Evolutionary conservation across 768 basidiomycete species (phyloP).

Genomic region (Tubosaeta brunneosetosa): DNA sequence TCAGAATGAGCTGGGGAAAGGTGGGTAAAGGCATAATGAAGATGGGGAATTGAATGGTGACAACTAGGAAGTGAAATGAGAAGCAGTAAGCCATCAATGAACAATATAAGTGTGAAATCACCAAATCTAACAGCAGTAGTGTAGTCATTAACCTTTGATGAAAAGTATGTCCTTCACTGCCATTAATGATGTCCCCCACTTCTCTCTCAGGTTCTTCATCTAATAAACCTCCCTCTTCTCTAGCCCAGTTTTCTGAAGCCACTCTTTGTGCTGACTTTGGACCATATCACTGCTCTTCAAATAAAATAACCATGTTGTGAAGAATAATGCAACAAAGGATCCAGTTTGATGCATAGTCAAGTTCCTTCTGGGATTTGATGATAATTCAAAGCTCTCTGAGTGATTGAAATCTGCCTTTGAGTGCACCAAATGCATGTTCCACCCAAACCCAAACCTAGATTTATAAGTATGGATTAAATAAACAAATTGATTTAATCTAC

Average conservation of each 20-base stretch:
- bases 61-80: too few species aligned
- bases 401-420: constrained; percentile 1
- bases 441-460: neutral
- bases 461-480: neutral
- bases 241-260: neutral
- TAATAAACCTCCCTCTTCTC: neutral
- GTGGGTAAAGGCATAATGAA: too few species aligned
- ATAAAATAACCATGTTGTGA: neutral
- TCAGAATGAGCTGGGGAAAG: too few species aligned
- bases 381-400: neutral
- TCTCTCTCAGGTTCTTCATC: neutral
- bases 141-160: neutral
- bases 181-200: neutral
- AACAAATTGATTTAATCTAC: neutral
- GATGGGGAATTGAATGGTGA: too few species aligned
- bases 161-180: neutral
- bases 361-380: neutral
- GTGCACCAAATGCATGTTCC: constrained; percentile 3
- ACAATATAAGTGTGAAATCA: too few species aligned
- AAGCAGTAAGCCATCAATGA: too few species aligned
- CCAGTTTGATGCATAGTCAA: neutral
- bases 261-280: neutral
- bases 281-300: neutral
- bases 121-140: too few species aligned
- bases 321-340: neutral